phyloP scores from a whole-genome alignment of 1,284 basidiomycete species.

The Vanrija pseudolonga region DNA sequence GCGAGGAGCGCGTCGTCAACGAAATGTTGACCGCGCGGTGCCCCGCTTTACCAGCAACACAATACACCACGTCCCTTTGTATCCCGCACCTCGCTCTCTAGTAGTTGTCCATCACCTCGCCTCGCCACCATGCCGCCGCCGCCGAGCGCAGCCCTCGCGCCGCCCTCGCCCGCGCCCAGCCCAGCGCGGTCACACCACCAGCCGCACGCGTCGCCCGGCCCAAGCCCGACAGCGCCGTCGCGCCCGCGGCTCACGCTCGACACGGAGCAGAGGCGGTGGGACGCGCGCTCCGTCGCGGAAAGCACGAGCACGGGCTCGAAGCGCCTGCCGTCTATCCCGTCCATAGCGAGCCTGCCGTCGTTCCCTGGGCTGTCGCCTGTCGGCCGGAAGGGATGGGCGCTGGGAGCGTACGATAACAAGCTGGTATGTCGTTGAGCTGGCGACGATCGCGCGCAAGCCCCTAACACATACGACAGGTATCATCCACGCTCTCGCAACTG shows the following conservation, averaged over 20 bases:
- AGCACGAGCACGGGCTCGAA: neutral
- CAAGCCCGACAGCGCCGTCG: neutral
- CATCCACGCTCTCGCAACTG: slow-evolving; percentile 42
- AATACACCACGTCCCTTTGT: too few relatives aligned
- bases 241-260: slow-evolving; percentile 9
- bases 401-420: slow-evolving; percentile 44
- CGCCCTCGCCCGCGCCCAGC: neutral
- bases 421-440: slow-evolving; percentile 36
- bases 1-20: neutral
- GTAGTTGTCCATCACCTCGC: neutral
- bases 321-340: slow-evolving; percentile 10
- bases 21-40: neutral
- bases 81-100: neutral
- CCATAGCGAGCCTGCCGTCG: neutral
- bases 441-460: neutral
- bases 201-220: neutral
- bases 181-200: too few relatives aligned
- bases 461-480: slow-evolving; percentile 30
- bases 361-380: neutral
- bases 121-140: neutral
- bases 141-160: neutral
- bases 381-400: slow-evolving; percentile 21
- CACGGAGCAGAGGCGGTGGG: slow-evolving; percentile 5
- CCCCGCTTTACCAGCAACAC: too few relatives aligned
- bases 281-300: too few relatives aligned